Conservation (phyloP, 495 filamentous ascomycete species). For the Cetradonia linearis region DNA sequence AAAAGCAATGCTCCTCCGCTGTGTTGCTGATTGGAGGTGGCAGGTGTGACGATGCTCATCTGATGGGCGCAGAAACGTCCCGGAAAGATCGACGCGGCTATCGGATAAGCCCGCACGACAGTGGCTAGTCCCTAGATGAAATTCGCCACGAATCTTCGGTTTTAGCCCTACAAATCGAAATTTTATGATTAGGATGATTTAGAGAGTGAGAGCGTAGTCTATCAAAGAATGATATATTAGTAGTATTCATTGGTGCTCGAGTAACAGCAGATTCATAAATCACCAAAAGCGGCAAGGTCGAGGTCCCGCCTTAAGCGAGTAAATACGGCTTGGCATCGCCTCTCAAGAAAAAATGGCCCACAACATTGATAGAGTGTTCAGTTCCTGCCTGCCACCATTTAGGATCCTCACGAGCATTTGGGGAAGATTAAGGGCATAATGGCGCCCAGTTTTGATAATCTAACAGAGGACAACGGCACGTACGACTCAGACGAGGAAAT, state of each 20-base stretch:
- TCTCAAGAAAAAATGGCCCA: not conserved
- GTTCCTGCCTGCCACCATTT: not conserved
- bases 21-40: not conserved
- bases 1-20: not conserved
- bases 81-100: conserved; percentile 10
- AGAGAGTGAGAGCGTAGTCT: not conserved
- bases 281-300: conserved; percentile 2
- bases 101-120: not conserved
- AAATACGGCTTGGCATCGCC: not conserved
- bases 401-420: not conserved
- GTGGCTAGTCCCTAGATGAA: not conserved
- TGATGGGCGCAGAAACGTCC: conserved; percentile 3
- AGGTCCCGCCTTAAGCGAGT: conserved; percentile 5
- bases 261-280: not conserved
- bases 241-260: not conserved
- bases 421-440: conserved; percentile 31
- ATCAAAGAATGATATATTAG: not conserved
- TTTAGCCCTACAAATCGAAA: not conserved
- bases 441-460: conserved; percentile 63
- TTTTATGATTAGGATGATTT: not conserved
- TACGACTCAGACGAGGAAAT: conserved; percentile 86
- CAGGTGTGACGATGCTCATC: conserved; percentile 10
- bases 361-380: not conserved
- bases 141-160: not conserved
- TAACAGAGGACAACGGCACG: conserved; percentile 70